A percentile compares a stretch with the other conserved stretches of the same genome.
phyloP scores from a whole-genome alignment of 2,329 filamentous ascomycete species.

The Lizonia empirigonia region DNA sequence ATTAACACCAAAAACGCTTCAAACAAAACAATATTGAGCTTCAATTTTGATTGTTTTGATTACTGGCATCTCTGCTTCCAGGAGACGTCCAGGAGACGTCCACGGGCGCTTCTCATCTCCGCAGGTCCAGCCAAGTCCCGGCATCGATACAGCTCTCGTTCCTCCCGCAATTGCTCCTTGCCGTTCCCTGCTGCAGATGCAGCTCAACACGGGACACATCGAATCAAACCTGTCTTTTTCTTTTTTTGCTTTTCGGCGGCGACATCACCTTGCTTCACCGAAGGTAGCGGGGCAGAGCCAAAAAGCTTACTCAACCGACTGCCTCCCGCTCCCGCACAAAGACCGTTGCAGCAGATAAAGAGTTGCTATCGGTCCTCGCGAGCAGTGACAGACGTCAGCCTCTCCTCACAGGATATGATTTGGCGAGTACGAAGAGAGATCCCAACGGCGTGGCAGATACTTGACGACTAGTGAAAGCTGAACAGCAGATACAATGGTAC shows the following conservation, averaged over 20 bases:
- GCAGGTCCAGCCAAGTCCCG: background rate
- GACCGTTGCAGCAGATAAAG: slow-evolving; percentile 13
- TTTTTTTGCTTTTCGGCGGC: background rate
- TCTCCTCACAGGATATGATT: background rate
- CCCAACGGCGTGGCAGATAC: background rate
- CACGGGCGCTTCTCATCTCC: slow-evolving; percentile 5
- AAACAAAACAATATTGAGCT: no score
- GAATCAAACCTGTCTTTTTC: background rate
- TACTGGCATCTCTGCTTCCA: no score
- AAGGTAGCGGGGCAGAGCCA: slow-evolving; percentile 2
- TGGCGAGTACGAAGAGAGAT: background rate
- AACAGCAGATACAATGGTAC: background rate
- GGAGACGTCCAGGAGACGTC: no score
- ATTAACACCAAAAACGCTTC: no score
- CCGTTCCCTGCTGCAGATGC: slow-evolving; percentile 11
- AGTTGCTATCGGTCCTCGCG: slow-evolving; percentile 1
- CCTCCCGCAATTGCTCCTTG: background rate
- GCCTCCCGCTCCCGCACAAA: slow-evolving; percentile 4
- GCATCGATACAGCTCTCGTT: background rate
- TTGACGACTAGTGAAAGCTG: no score
- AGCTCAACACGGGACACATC: background rate
- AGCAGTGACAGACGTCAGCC: background rate
- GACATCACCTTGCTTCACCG: background rate
- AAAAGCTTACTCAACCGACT: background rate
- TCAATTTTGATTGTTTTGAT: no score